Base-by-base conservation (phyloP, 73 alveolate species). In the Paramecium bursaria region DNA sequence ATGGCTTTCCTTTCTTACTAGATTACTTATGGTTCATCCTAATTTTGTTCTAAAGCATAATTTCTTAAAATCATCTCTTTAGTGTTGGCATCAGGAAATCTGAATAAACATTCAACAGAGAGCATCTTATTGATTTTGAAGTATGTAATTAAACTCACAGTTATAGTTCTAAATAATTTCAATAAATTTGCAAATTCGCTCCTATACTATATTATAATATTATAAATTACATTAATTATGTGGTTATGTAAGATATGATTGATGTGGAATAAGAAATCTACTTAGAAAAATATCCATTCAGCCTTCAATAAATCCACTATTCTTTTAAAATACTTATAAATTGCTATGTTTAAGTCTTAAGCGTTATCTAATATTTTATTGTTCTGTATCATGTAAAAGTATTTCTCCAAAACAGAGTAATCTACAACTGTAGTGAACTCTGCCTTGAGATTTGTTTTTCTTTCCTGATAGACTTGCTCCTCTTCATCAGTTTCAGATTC, bases 261-360 rank as follows among this genome's bases (percentile, higher is more conserved):
- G 31, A 93, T 74, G 7, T 67, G 52, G 14, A 61, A 50, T 19
- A 93, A 51, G 85, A 85, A 93, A 30, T 91, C 96, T 1, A 91
- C 31, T 51, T 93, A 75, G 85, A 87, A 93, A 49, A 93, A 93
- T 25, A 93, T 82, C 95, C 95, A 93, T 21, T 90, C 91, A 3
- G 93, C 92, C 50, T 88, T 61, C n/a, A 90, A 52, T 23, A 88
- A 74, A 55, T 85, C 77, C n/a, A 88, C 73, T 9, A 93, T 79
- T 80, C 93, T 82, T 47, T 76, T 67, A 31, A 93, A 86, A 48
- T 76, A 88, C 10, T 57, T 33, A 15, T 27, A 57, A 23, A 75
- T 74, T 4, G 82, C 61, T 13, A 73, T 29, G 22, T 74, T 33
- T 9, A 93, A 44, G 17, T 53, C 76, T 19, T 80, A 30, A 27